Percentiles rank a stretch among this genome's conserved stretches.
phyloP scores from a whole-genome alignment of 2,329 filamentous ascomycete species.

The Neoarthrinium moseri region DNA sequence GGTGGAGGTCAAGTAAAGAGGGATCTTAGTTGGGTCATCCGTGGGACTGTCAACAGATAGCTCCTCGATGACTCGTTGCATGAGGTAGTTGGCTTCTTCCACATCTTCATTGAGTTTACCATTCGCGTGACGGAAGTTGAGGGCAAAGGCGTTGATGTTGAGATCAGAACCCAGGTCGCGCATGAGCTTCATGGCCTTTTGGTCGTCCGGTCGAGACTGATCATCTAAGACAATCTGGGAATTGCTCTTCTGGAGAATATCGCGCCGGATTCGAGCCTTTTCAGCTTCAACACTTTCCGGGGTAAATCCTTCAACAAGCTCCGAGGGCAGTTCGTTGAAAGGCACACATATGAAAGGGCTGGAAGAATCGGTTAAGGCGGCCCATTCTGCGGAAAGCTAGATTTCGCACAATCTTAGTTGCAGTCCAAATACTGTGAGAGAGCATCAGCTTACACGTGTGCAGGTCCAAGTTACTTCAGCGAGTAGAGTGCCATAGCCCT shows the following conservation, averaged over 20 bases:
- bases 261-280: slow-evolving; percentile 34
- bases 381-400: slow-evolving; percentile 39
- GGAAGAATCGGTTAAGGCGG: slow-evolving; percentile 32
- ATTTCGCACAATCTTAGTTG: too few relatives aligned
- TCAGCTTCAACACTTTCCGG: slow-evolving; percentile 31
- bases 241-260: slow-evolving; percentile 37
- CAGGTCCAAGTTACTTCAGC: slow-evolving; percentile 43
- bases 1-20: slow-evolving; percentile 44
- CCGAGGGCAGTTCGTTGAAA: slow-evolving; percentile 39
- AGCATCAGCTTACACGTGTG: slow-evolving; percentile 33
- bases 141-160: slow-evolving; percentile 44
- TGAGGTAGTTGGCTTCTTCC: slow-evolving; percentile 48
- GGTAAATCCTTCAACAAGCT: slow-evolving; percentile 21
- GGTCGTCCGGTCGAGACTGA: slow-evolving; percentile 19
- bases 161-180: slow-evolving; percentile 42
- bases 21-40: slow-evolving; percentile 37
- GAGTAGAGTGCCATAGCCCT: slow-evolving; percentile 40
- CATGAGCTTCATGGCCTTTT: slow-evolving; percentile 36
- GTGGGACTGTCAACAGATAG: slow-evolving; percentile 39
- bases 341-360: slow-evolving; percentile 38
- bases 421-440: too few relatives aligned
- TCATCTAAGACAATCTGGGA: slow-evolving; percentile 30
- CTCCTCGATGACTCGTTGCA: slow-evolving; percentile 38
- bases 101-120: slow-evolving; percentile 40
- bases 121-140: slow-evolving; percentile 40